Base-by-base conservation (phyloP, 768 basidiomycete species). In the Pisolithus microcarpus region DNA sequence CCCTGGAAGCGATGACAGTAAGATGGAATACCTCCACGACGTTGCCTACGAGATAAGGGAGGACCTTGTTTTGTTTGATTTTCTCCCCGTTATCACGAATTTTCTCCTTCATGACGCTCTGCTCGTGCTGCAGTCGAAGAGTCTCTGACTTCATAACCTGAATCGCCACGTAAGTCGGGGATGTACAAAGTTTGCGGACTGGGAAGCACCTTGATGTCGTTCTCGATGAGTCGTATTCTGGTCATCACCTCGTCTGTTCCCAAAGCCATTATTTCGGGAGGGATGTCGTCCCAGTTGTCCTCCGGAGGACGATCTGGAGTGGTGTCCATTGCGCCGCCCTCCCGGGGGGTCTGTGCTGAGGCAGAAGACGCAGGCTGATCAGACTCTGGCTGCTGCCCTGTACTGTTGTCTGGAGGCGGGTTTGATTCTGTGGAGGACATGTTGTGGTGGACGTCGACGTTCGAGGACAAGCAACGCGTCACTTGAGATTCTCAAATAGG, bases 101-200 rank as follows among this genome's bases (percentile, higher is more conserved):
- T 78, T 95, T 96, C 76, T 97, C 94, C 65, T 91, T 87, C 96
- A 99, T 98, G 57, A 87, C 85, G 58, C 73, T 87, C 70, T 95
- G 90, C 68, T 98, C 96, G 65, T 98, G 95, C 61, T 89, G 84
- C 50, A 99, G 70, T 46, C 96, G 81, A 56, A 88, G 73, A 9
- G 86, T 91, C 71, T 98, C 96, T 58, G 92, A 95, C 60, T 90
- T 83, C 88, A 99, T 96, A 58, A 99, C 92, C 93, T 96, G 10
- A 24, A 48, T 3, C 21, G 18, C 34, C n/a, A 30, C 28, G 34
- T 31, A 46, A 16, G n/a, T 21, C 23, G 4, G 7, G 4, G 10
- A 34, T 34, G 36, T 36, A 16, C 28, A 48, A 31, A 15, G 18
- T 46, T 11, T 19, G 4, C 1, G 38, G 2, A 9, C 21, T 37